phyloP scores from a whole-genome alignment of 1,284 basidiomycete species.

The Sporisorium sorghi region DNA sequence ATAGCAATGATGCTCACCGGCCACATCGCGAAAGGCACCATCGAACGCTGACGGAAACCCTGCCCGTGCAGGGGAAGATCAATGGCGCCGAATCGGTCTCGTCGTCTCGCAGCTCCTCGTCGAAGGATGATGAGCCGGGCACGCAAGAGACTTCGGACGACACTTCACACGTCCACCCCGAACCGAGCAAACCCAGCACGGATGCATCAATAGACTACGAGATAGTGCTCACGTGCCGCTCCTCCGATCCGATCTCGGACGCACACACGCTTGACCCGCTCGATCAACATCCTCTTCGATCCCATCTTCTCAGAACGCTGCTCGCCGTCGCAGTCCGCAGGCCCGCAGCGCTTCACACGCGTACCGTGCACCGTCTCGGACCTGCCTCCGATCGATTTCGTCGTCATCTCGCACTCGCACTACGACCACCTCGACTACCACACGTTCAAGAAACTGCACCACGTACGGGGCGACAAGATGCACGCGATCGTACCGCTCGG shows the following conservation, averaged over 20 bases:
- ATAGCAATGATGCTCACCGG: not conserved
- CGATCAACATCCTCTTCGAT: constrained; percentile 62
- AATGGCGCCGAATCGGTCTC: constrained; percentile 19
- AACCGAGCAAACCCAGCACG: constrained; percentile 8
- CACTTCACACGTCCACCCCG: not conserved
- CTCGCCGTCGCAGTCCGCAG: constrained; percentile 61
- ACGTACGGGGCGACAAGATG: constrained; percentile 24
- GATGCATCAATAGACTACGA: constrained; percentile 15
- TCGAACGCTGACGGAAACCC: constrained; percentile 17
- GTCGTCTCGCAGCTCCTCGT: constrained; percentile 23
- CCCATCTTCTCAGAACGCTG: constrained; percentile 65
- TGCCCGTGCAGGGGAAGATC: constrained; percentile 7
- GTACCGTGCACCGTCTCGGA: constrained; percentile 55
- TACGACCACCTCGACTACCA: constrained; percentile 67
- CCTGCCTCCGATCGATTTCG: constrained; percentile 61
- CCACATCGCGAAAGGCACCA: constrained; percentile 22
- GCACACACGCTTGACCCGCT: constrained; percentile 26
- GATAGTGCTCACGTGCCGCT: constrained; percentile 25
- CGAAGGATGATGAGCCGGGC: not conserved
- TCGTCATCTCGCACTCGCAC: constrained; percentile 66
- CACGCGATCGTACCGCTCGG: constrained; percentile 63
- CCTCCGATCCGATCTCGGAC: constrained; percentile 32
- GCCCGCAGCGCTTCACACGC: constrained; percentile 56
- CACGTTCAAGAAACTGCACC: constrained; percentile 52
- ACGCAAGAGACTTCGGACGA: constrained; percentile 1